Evolutionary conservation across 352 stramenopile genomes (phyloP).

Genomic region (Phytophthora melonis): DNA sequence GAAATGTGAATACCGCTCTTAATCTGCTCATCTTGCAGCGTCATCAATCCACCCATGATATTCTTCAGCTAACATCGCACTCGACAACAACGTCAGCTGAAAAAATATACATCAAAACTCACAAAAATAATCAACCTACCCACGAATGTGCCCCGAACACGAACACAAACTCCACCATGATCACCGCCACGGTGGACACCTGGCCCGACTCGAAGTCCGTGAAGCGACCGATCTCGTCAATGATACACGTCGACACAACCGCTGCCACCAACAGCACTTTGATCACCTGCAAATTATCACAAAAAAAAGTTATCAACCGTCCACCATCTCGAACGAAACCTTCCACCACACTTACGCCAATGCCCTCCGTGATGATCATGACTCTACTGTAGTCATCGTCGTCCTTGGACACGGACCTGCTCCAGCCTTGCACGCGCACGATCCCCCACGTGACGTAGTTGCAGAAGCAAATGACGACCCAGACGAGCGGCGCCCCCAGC

Average conservation of each 20-base stretch:
- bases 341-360: constrained; percentile 50
- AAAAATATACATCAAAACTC: constrained; percentile 16
- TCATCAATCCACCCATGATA: constrained; percentile 84
- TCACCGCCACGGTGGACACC: constrained; percentile 79
- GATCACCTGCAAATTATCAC: constrained; percentile 58
- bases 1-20: constrained; percentile 79
- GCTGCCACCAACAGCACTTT: constrained; percentile 83
- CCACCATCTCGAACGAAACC: background rate
- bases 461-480: constrained; percentile 82
- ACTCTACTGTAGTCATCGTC: constrained; percentile 88
- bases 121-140: constrained; percentile 45
- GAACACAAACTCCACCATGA: constrained; percentile 84
- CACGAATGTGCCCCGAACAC: constrained; percentile 85
- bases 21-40: constrained; percentile 85
- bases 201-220: constrained; percentile 85
- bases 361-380: constrained; percentile 90
- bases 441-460: constrained; percentile 89
- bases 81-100: constrained; percentile 1
- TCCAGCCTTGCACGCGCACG: constrained; percentile 86
- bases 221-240: constrained; percentile 82
- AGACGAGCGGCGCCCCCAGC: constrained; percentile 80
- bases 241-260: constrained; percentile 88
- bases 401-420: constrained; percentile 65
- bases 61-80: constrained; percentile 73
- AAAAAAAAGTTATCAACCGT: background rate